Conservation (phyloP, 148 eudicot genomes). For the Beta vulgaris region DNA sequence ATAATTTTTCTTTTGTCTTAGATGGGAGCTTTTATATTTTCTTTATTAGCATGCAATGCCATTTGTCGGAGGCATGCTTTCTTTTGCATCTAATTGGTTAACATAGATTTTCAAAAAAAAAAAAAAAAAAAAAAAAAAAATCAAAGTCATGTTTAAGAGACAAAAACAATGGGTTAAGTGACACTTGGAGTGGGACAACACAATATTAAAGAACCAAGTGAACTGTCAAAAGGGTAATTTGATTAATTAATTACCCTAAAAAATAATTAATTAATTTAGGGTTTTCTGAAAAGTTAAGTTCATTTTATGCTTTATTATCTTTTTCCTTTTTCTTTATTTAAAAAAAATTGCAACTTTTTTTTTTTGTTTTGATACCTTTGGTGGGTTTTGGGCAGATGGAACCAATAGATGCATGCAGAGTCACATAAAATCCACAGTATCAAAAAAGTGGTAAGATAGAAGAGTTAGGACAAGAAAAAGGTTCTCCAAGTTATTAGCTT, state of each 20-base stretch:
- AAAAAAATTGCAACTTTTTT: not conserved
- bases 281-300: constrained; percentile 17
- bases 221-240: not conserved
- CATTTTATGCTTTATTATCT: constrained; percentile 24
- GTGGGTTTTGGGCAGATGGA: constrained; percentile 39
- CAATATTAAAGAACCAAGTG: constrained; percentile 3
- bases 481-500: constrained; percentile 30
- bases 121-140: constrained; percentile 13
- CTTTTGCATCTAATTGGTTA: constrained; percentile 29
- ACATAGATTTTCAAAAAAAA: constrained; percentile 16
- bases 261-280: not conserved
- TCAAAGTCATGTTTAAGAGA: constrained; percentile 18
- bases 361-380: constrained; percentile 38
- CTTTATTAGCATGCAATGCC: constrained; percentile 41
- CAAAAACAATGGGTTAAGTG: constrained; percentile 18
- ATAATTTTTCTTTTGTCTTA: not conserved
- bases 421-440: constrained; percentile 26
- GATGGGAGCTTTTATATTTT: constrained; percentile 8
- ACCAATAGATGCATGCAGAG: constrained; percentile 34
- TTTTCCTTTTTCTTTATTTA: not conserved
- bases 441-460: constrained; percentile 28
- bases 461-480: constrained; percentile 19
- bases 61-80: constrained; percentile 38
- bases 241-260: not conserved
- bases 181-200: constrained; percentile 29